Evolutionary conservation across 805 yeast genomes (phyloP), one percentile per base, ranked within the genome.

Genomic region (Saccharomycopsis sp.): DNA sequence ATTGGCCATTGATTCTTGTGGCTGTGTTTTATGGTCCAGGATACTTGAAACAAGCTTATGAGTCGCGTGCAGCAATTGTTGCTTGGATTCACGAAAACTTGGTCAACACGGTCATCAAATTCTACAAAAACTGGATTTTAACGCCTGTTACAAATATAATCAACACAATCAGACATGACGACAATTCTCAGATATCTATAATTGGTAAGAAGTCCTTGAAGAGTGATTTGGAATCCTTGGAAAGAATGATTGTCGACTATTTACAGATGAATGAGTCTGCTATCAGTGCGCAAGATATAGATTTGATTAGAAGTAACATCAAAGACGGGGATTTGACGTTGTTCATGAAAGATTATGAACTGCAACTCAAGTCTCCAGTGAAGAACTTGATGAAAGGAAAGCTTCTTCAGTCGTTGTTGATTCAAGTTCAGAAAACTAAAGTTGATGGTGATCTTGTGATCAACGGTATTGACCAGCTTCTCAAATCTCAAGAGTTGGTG

Each of bases 371-470:
- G 58, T 68, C 75, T 3, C 98, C 98, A 0, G 66, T 91, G 52
- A 77, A 75, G 57, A 83, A 85, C 41, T 64, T 84, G 1, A 58
- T 91, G 1, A 71, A 72, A 14, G 99, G 98, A 2, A 81, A 84
- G 57, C 77, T 92, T 62, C 70, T 91, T 7, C 78, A 96, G 56
- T 83, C 91, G 15, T 70, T 94, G 51, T 73, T 94, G 66, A 91
- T 92, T 61, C 98, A 94, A 70, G 76, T 94, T n/a, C 99, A 92
- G 70, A 92, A 94, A 71, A 86, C 96, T 12, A 92, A 92, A 71
- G 97, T 94, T 4, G 99, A 92, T 69, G 97, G 96, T 7, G 91
- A 88, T 41, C 74, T 91, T 3, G 98, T 97, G 0, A 80, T 92
- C 61, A 82, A 80, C 64, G 98, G 98, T 7, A 91, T 94, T 61